Evolutionary conservation across 2,329 filamentous ascomycete genomes (phyloP), one percentile per base, ranked within the genome.

Genomic region (Proliferodiscus dingleyae): DNA sequence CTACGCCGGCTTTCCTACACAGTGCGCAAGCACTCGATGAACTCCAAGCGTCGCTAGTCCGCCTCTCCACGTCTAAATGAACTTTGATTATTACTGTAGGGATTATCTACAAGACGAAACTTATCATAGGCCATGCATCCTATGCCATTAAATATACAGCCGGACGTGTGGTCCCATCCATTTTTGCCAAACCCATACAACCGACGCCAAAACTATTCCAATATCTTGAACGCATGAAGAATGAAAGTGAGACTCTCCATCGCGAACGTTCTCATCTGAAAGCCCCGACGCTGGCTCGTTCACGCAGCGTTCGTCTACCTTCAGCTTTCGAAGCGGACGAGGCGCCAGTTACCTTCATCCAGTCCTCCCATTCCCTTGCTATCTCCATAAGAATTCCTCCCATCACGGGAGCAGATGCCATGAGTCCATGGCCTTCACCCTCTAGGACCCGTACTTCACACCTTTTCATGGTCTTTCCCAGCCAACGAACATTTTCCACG

Each of bases 351-450:
- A 77, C 75, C 36, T 78, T 77, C 60, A 80, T 82, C 87, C 87
- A 91, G 59, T 91, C 87, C 55, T 90, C 86, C 91, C 91, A 97
- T 65, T 97, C 93, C 55, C 83, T 83, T 42, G 87, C 86, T 60
- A 98, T 95, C 69, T 98, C 93, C 66, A 89, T 91, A 28, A 98
- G 71, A n/a, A 97, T 86, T 16, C 84, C 82, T 34, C 89, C 87
- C 93, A 98, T 98, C 36, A 97, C 91, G 11, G 74, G 73, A 0
- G 93, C 90, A 55, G 85, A 94, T 1, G 93, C 93, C 93, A 98
- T 98, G 19, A 98, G 71, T 0, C 93, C 91, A 62, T 98, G 93
- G 3, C 90, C 89, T 65, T 98, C 91, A 5, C 87, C 89, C 55
- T 95, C 87, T 3, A 98, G 73, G 4, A 97, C 81, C 4, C 91